Evolutionary conservation across 2,329 filamentous ascomycete genomes (phyloP).

Genomic region (Calonectria ilicicola): DNA sequence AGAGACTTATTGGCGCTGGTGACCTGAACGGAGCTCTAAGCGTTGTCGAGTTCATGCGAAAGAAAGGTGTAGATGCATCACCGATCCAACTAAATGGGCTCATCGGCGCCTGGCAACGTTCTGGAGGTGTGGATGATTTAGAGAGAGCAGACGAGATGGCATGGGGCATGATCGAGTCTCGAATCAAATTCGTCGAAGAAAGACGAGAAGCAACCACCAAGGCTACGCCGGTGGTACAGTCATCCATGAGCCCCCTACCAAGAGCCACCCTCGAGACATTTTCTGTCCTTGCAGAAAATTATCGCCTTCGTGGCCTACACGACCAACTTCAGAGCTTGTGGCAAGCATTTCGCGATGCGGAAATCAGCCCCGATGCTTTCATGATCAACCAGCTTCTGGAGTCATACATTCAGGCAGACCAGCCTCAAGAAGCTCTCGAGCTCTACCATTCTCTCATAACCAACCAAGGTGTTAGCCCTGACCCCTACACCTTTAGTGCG

Average conservation of each 20-base stretch:
- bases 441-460: slow-evolving; percentile 68
- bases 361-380: slow-evolving; percentile 76
- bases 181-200: slow-evolving; percentile 71
- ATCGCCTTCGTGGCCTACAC: slow-evolving; percentile 71
- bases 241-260: slow-evolving; percentile 52
- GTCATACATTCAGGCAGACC: slow-evolving; percentile 71
- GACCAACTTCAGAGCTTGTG: slow-evolving; percentile 70
- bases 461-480: slow-evolving; percentile 65
- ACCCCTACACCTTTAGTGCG: slow-evolving; percentile 76
- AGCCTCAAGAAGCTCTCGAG: slow-evolving; percentile 64
- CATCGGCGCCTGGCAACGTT: slow-evolving; percentile 81
- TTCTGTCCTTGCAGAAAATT: slow-evolving; percentile 78
- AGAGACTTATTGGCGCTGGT: slow-evolving; percentile 80
- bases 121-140: slow-evolving; percentile 64
- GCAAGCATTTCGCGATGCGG: slow-evolving; percentile 70
- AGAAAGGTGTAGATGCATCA: slow-evolving; percentile 74
- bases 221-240: background rate
- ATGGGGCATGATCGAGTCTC: slow-evolving; percentile 81
- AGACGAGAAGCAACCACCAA: slow-evolving; percentile 45
- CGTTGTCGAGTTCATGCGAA: slow-evolving; percentile 82
- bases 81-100: slow-evolving; percentile 85
- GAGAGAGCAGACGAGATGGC: slow-evolving; percentile 75
- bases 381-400: slow-evolving; percentile 85
- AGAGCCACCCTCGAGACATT: slow-evolving; percentile 83
- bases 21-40: slow-evolving; percentile 77